These are phyloP conservation scores for Acacia pycnantha DNA, from an alignment of 331 rosid species.

Conservation along the genomic window DNA sequence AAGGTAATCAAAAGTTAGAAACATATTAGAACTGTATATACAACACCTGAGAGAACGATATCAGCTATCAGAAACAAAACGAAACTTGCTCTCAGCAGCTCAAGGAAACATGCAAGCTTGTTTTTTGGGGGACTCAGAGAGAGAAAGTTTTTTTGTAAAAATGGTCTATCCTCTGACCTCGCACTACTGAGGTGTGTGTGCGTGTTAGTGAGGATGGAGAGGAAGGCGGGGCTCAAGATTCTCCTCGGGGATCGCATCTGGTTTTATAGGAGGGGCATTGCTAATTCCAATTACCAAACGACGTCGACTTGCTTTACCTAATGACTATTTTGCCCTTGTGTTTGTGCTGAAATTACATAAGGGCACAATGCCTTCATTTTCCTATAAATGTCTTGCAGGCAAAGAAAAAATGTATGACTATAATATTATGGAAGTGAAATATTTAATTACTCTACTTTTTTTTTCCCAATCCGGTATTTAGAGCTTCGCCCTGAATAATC, in stretches of 20 bases:
- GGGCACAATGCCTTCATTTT: too few species aligned
- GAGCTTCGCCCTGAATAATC: too few species aligned
- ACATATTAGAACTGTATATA: not conserved
- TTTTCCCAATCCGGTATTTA: too few species aligned
- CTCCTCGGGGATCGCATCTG: not conserved
- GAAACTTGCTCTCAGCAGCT: not conserved
- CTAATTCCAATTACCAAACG: not conserved
- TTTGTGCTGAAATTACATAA: not conserved
- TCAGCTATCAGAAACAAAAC: not conserved
- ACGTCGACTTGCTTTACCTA: not conserved
- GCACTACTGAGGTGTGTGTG: not conserved
- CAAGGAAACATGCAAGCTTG: not conserved
- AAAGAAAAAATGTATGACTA: too few species aligned
- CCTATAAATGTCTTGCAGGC: too few species aligned
- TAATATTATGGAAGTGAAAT: too few species aligned
- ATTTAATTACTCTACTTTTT: too few species aligned
- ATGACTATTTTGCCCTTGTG: constrained; percentile 12
- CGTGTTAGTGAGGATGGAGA: not conserved
- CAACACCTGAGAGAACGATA: constrained; percentile 18
- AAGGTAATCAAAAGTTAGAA: not conserved
- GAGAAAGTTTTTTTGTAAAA: not conserved
- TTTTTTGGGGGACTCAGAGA: not conserved
- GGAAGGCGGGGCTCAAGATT: constrained; percentile 5
- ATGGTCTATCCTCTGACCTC: not conserved
- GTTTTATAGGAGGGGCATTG: constrained; percentile 2